Percentiles rank a stretch among this genome's conserved stretches.
Conservation (phyloP, 2,329 filamentous ascomycete genomes). For the Aspergillus japonicus region DNA sequence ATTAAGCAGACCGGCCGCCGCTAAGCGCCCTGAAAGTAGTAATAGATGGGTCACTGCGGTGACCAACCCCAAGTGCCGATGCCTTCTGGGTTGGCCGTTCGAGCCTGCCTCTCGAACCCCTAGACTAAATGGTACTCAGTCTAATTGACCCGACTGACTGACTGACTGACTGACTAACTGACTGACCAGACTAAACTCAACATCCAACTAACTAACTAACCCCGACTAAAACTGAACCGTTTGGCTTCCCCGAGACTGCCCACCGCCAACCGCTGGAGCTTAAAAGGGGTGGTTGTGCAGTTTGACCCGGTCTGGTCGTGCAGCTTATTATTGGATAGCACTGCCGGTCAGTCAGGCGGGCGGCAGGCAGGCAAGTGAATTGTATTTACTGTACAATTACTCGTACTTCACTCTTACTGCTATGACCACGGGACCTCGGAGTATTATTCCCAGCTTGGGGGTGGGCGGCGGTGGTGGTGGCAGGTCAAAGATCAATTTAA, state of each 20-base stretch:
- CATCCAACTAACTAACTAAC: background rate
- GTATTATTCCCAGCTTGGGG: background rate
- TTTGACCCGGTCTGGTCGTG: background rate
- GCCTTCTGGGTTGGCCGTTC: background rate
- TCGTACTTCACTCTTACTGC: background rate
- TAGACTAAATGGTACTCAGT: background rate
- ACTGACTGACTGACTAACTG: background rate
- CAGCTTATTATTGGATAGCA: constrained; percentile 7
- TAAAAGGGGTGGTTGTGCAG: background rate
- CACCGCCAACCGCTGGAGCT: background rate
- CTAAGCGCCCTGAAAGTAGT: background rate
- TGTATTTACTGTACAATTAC: background rate
- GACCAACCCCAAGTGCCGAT: background rate
- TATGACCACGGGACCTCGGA: background rate
- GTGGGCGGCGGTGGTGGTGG: background rate
- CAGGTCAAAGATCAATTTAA: background rate
- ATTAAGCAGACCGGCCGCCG: background rate
- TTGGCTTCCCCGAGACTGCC: constrained; percentile 1
- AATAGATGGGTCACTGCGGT: background rate
- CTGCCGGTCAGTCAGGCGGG: constrained; percentile 1
- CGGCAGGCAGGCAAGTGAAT: background rate
- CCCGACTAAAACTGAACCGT: background rate
- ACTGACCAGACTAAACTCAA: background rate
- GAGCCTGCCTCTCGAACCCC: background rate
- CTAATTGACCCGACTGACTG: background rate